Base-by-base conservation (phyloP, 1,284 basidiomycete species). In the Heterobasidion irregulare region DNA sequence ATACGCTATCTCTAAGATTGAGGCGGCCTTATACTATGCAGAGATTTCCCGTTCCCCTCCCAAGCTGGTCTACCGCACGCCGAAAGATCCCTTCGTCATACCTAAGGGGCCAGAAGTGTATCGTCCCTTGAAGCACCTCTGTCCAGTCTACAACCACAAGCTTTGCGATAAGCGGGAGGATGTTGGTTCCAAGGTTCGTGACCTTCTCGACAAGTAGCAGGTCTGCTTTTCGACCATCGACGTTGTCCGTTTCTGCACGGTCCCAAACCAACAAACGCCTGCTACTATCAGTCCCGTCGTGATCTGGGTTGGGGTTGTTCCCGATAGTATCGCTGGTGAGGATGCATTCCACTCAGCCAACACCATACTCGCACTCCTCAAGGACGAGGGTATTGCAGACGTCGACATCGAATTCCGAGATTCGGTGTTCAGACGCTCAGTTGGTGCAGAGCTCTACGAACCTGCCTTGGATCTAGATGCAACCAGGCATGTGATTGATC, bases 401-500 rank as follows among this genome's bases (percentile, higher is more conserved):
- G 54, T 57, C 16, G 44, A 45, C 32, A 54, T 52, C 47, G 44
- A 53, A 52, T 56, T 59, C 58, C 59, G 60, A n/a, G 65, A 68
- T 53, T 66, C 65, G 44, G 26, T 58, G 48, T 62, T 61, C 58
- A 61, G 4, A 53, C 61, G 59, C 35, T 26, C 55, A 47, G 61
- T 53, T 41, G 61, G 60, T 62, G 55, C 59, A 59, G 47, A 52
- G 54, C 62, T 67, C 54, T 54, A 53, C 58, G 16, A 43, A 58
- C 62, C 61, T 50, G 61, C 60, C 55, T 10, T n/a, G 52, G 54
- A 58, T 55, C 51, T 59, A 13, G 48, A 64, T 53, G 59, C 65
- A 58, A 53, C 60, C 56, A 50, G 56, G 47, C 53, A 61, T 54
- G 59, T 66, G 53, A 50, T 63, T 57, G 53, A 59, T 62, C 63